A percentile compares a stretch with the other conserved stretches of the same genome.
Evolutionary conservation across 495 filamentous ascomycete genomes (phyloP).

Genomic region (Penicillium odoratum): DNA sequence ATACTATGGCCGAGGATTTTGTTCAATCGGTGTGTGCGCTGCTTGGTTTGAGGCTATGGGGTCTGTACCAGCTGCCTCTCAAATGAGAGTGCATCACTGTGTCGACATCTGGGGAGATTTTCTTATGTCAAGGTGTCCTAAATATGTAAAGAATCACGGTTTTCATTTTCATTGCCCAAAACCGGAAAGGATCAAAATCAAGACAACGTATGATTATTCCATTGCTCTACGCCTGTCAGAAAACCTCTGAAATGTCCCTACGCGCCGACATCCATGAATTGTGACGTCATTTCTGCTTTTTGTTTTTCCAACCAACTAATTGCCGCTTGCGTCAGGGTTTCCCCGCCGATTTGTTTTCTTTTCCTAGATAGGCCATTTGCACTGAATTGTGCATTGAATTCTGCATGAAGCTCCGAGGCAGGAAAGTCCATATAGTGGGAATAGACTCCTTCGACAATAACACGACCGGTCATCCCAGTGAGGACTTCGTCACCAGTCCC

Average conservation of each 20-base stretch:
- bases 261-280: background rate
- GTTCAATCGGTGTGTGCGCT: background rate
- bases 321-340: background rate
- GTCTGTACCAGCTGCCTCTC: background rate
- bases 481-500: background rate
- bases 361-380: background rate
- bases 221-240: background rate
- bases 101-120: too few species aligned
- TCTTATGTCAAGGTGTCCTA: too few species aligned
- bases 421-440: background rate
- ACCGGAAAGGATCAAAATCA: background rate
- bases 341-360: background rate
- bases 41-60: background rate
- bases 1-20: background rate
- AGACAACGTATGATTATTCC: background rate
- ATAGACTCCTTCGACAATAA: background rate
- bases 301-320: background rate
- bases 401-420: background rate
- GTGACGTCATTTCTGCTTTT: background rate
- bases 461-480: background rate
- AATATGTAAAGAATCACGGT: too few species aligned
- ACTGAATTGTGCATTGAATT: background rate
- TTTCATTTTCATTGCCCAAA: background rate
- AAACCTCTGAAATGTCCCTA: background rate
- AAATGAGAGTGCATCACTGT: too few species aligned